phyloP scores from a whole-genome alignment of 1,284 basidiomycete genomes.

The Cutaneotrichosporon sp. region DNA sequence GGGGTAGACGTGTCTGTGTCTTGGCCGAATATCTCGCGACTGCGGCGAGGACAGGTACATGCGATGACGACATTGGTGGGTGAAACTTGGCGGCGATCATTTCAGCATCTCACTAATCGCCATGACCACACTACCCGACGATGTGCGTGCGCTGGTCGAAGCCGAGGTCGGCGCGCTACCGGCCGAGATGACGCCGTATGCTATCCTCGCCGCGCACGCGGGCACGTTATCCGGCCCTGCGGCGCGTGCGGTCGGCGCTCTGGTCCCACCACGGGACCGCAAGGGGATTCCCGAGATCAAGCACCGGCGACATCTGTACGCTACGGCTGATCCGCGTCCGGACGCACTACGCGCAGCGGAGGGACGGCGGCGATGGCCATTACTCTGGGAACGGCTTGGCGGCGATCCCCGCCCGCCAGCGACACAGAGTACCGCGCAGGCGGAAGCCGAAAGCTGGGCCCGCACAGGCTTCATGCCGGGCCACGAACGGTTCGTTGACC shows the following conservation, averaged over 20 bases:
- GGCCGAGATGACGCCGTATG: not conserved
- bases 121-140: too few relatives aligned
- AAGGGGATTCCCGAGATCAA: slow-evolving; percentile 33
- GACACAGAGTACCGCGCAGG: slow-evolving; percentile 13
- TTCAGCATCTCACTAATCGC: too few relatives aligned
- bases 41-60: not conserved
- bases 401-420: slow-evolving; percentile 24
- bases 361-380: slow-evolving; percentile 40
- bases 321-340: slow-evolving; percentile 14
- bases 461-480: slow-evolving; percentile 28
- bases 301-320: slow-evolving; percentile 33
- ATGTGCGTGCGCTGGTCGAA: too few relatives aligned
- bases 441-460: slow-evolving; percentile 33
- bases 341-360: slow-evolving; percentile 20
- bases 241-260: not conserved
- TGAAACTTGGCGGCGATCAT: too few relatives aligned
- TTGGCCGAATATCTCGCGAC: too few relatives aligned
- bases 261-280: slow-evolving; percentile 24
- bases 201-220: not conserved
- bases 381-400: slow-evolving; percentile 45
- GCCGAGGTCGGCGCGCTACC: too few relatives aligned
- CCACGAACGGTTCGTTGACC: slow-evolving; percentile 35
- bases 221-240: not conserved
- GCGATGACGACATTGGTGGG: not conserved
- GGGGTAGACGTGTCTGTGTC: not conserved